Percentiles rank a stretch among this genome's conserved stretches.
Evolutionary conservation across 2,329 filamentous ascomycete genomes (phyloP).

Genomic region (Aspergillus vadensis): DNA sequence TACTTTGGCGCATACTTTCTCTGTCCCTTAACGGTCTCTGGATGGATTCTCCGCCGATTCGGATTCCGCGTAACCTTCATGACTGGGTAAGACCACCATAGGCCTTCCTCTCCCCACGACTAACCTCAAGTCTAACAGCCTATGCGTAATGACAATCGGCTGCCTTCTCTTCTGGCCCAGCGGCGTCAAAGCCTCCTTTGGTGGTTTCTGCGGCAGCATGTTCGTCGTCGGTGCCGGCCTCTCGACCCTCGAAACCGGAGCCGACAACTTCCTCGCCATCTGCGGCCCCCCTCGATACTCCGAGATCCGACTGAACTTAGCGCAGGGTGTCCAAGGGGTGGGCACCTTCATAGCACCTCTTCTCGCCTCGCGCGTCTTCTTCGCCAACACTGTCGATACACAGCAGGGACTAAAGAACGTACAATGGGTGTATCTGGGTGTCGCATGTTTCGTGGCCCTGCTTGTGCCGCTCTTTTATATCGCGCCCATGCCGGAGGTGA

Average conservation of each 20-base stretch:
- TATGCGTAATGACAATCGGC: not conserved
- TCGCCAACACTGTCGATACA: not conserved
- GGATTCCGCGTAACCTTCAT: not conserved
- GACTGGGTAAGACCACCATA: not conserved
- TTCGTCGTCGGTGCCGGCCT: slow-evolving; percentile 4
- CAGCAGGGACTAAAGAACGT: slow-evolving; percentile 12
- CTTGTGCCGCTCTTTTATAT: not conserved
- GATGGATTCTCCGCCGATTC: slow-evolving; percentile 5
- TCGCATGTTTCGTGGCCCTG: slow-evolving; percentile 1
- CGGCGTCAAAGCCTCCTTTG: slow-evolving; percentile 4
- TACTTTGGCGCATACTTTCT: slow-evolving; percentile 12
- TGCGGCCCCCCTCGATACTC: slow-evolving; percentile 4
- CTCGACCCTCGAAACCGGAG: slow-evolving; percentile 4
- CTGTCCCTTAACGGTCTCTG: slow-evolving; percentile 3
- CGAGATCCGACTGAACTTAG: slow-evolving; percentile 2
- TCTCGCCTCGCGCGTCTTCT: slow-evolving; percentile 2
- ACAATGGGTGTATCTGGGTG: slow-evolving; percentile 10
- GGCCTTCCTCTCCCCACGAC: not conserved
- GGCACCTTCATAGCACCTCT: not conserved
- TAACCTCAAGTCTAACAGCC: not conserved
- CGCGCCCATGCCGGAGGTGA: not conserved
- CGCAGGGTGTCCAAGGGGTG: slow-evolving; percentile 2
- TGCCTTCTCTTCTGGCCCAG: slow-evolving; percentile 8
- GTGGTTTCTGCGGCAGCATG: slow-evolving; percentile 6
- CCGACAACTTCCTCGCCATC: slow-evolving; percentile 5